Conservation (phyloP, 164 flowering plant species). For the Litsea cubeba region DNA sequence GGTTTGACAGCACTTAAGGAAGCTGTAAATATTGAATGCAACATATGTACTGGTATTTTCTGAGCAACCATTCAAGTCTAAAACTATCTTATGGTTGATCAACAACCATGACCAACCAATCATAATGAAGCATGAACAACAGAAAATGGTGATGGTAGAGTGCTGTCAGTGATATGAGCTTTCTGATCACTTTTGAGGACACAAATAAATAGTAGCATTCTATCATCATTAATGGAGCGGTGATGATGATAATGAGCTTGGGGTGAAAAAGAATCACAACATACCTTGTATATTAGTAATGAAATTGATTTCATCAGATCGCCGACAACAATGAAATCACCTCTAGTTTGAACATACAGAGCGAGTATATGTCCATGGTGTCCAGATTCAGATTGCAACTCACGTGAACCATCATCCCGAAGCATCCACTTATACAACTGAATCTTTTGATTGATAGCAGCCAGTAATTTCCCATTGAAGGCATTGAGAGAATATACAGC, state of each 20-base stretch:
- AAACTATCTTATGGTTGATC: background rate
- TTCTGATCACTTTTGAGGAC: background rate
- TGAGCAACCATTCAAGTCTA: background rate
- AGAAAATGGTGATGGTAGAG: background rate
- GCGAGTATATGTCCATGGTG: constrained; percentile 99
- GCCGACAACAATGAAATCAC: constrained; percentile 97
- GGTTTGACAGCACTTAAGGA: too few species aligned
- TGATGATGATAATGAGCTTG: background rate
- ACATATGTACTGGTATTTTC: too few species aligned
- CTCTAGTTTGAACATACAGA: constrained; percentile 89
- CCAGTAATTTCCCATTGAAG: constrained; percentile 92
- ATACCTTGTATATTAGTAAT: constrained; percentile 85
- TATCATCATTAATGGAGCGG: background rate
- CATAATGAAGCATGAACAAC: background rate
- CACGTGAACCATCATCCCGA: constrained; percentile 90
- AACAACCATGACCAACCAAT: background rate
- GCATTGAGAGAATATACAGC: constrained; percentile 88
- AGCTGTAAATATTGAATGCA: too few species aligned
- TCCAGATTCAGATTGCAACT: constrained; percentile 91
- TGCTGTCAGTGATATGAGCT: background rate
- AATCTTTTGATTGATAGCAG: constrained; percentile 95
- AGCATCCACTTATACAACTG: constrained; percentile 96
- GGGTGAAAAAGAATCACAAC: background rate
- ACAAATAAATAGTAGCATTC: too few species aligned
- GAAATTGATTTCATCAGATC: constrained; percentile 97